Evolutionary conservation across 192 early-diverging fungal species (phyloP).

Genomic region (Rhizophlyctis rosea): DNA sequence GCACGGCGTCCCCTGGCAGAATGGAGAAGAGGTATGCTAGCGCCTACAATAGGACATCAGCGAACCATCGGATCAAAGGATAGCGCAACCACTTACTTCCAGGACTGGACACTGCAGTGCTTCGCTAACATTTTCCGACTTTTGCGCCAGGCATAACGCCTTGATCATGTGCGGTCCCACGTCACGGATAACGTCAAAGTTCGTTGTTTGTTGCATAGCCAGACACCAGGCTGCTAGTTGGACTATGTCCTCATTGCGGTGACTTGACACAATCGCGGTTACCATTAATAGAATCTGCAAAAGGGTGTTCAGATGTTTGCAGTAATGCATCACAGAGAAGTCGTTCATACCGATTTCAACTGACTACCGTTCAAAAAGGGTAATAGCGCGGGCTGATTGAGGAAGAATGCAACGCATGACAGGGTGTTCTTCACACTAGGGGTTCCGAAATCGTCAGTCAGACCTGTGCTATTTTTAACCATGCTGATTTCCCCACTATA

Average conservation of each 20-base stretch:
- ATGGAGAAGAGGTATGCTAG: too few relatives aligned
- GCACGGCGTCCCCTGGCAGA: too few relatives aligned
- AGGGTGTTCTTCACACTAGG: not conserved
- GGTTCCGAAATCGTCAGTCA: too few relatives aligned
- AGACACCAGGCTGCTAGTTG: not conserved
- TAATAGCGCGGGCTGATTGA: not conserved
- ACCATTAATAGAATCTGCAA: not conserved
- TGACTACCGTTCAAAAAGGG: not conserved
- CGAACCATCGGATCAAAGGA: not conserved
- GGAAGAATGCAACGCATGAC: not conserved
- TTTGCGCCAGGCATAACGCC: too few relatives aligned
- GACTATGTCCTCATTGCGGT: not conserved
- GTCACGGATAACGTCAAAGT: not conserved
- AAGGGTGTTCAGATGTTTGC: not conserved
- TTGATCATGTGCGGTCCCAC: not conserved
- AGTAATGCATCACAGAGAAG: not conserved
- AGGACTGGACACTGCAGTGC: too few relatives aligned
- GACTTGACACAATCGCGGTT: not conserved
- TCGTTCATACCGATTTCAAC: not conserved
- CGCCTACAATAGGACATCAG: not conserved
- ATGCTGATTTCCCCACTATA: too few relatives aligned
- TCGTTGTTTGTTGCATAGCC: not conserved
- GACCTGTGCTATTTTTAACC: too few relatives aligned
- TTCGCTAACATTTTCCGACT: too few relatives aligned
- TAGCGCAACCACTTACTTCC: not conserved